Percentiles rank a stretch among this genome's conserved stretches.
These are phyloP conservation scores for Chiua virens DNA, from an alignment of 768 basidiomycete genomes.

Conservation along the genomic window DNA sequence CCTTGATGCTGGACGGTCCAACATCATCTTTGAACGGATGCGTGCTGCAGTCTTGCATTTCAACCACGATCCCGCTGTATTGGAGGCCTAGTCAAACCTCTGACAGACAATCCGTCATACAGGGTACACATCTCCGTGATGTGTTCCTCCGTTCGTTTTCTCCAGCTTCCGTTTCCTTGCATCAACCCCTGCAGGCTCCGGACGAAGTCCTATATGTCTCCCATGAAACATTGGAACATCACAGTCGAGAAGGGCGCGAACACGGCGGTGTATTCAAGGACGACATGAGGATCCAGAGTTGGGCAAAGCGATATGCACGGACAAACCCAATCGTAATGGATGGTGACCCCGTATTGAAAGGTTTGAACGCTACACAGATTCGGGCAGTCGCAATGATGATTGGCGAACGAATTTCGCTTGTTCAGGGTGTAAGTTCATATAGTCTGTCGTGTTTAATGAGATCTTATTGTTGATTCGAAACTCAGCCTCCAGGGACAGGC, in stretches of 20 bases:
- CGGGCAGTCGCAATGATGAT: slow-evolving; percentile 87
- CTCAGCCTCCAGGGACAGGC: slow-evolving; percentile 86
- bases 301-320: slow-evolving; percentile 69
- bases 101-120: slow-evolving; percentile 53
- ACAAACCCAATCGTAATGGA: slow-evolving; percentile 62
- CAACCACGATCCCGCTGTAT: slow-evolving; percentile 48
- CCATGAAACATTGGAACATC: slow-evolving; percentile 40
- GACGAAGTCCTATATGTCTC: slow-evolving; percentile 40
- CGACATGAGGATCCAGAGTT: slow-evolving; percentile 77
- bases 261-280: slow-evolving; percentile 57
- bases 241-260: slow-evolving; percentile 22
- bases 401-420: slow-evolving; percentile 70
- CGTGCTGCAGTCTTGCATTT: slow-evolving; percentile 60
- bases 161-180: slow-evolving; percentile 21
- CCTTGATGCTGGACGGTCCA: slow-evolving; percentile 69
- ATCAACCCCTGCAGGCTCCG: slow-evolving; percentile 37
- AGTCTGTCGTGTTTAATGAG: background rate
- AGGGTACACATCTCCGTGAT: slow-evolving; percentile 74
- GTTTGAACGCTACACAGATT: slow-evolving; percentile 75
- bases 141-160: slow-evolving; percentile 62
- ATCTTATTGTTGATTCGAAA: slow-evolving; percentile 1
- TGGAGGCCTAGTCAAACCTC: slow-evolving; percentile 35
- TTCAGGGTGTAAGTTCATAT: slow-evolving; percentile 73
- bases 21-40: slow-evolving; percentile 69
- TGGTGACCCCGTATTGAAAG: slow-evolving; percentile 70